Base-by-base conservation (phyloP, 495 filamentous ascomycete species). In the Hypoxylon intermedium region DNA sequence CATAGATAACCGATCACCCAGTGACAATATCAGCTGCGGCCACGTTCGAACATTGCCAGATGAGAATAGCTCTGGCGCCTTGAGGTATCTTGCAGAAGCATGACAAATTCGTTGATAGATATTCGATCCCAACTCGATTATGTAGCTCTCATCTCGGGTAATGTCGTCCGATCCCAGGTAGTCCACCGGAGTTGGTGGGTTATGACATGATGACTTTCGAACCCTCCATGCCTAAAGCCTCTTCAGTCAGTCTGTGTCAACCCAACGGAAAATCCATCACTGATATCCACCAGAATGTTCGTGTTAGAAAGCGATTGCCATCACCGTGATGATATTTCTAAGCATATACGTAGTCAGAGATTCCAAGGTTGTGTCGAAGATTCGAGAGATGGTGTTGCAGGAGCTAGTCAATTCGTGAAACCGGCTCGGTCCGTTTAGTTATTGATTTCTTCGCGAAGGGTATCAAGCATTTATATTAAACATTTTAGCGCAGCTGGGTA, bases 351-450 rank as follows among this genome's bases (percentile, higher is more conserved):
- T n/a, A 43, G 45, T 62, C 33, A 58, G 47, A 57, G n/a, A n/a
- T n/a, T n/a, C n/a, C n/a, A n/a, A n/a, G 26, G 40, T 42, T 9
- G 6, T 23, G 40, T 21, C 34, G 44, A 43, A 54, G 23, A 58
- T 34, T 44, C 36, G 60, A 44, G 60, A 42, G 26, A 44, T 50
- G 24, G 15, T n/a, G 54, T 58, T 58, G 43, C 54, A 58, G 36
- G 19, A 53, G 36, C 26, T 4, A 45, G 48, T n/a, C n/a, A n/a
- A n/a, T 30, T 31, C 21, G n/a, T 46, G 53, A 31, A 48, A 44
- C 49, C 36, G 6, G 44, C 60, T 64, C 60, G 54, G 60, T 64
- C 60, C 60, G 60, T 64, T 64, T 64, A 64, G 53, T 34, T 13
- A 41, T 31, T 43, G 41, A 37, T 38, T 15, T 42, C 21, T 44